Conservation (phyloP, 257 asterid genomes). For the Cinchona pubescens region DNA sequence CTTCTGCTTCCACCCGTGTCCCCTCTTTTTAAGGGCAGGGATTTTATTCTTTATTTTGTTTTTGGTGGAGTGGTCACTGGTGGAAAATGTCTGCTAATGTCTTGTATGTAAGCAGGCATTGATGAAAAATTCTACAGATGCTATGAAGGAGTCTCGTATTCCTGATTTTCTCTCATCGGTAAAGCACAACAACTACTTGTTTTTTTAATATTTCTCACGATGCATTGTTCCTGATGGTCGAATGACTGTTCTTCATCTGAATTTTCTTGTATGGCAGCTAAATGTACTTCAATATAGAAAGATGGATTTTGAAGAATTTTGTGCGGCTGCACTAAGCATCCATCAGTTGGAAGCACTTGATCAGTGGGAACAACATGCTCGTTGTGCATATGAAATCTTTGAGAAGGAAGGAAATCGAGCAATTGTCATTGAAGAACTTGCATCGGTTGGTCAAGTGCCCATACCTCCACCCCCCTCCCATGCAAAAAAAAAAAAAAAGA, state of each 20-base stretch:
- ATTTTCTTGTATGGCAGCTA: slow-evolving; percentile 39
- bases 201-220: neutral
- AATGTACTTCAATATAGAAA: slow-evolving; percentile 69
- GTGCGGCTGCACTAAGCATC: slow-evolving; percentile 64
- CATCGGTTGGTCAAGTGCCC: slow-evolving; percentile 47
- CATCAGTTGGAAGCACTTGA: slow-evolving; percentile 58
- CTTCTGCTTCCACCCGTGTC: neutral
- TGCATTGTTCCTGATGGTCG: neutral
- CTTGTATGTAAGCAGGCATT: slow-evolving; percentile 39
- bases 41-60: neutral
- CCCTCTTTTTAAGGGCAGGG: neutral
- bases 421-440: slow-evolving; percentile 68
- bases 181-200: slow-evolving; percentile 10
- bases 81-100: slow-evolving; percentile 6
- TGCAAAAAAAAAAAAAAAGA: neutral
- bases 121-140: slow-evolving; percentile 44
- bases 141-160: slow-evolving; percentile 52
- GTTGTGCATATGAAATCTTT: slow-evolving; percentile 57
- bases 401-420: slow-evolving; percentile 67
- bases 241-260: slow-evolving; percentile 1
- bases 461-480: neutral
- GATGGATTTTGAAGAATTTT: slow-evolving; percentile 69
- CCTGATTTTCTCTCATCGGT: slow-evolving; percentile 56
- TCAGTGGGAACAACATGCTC: slow-evolving; percentile 62
- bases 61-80: neutral